These are phyloP conservation scores for Scenedesmus sp. DNA, from an alignment of 163 green algal species.

Conservation along the genomic window DNA sequence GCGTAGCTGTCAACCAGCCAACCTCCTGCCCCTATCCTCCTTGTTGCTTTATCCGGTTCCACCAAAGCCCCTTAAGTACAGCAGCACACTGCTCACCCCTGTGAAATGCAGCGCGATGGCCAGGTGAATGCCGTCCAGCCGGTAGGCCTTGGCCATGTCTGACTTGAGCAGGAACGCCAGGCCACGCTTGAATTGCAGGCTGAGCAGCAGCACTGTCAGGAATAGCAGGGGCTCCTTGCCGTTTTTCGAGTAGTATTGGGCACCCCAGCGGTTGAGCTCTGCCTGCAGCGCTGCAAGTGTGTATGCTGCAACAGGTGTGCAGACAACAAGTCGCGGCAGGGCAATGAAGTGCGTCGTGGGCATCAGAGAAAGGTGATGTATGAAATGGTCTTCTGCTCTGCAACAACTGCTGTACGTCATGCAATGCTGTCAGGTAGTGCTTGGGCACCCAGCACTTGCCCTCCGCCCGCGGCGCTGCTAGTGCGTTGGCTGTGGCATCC, in stretches of 20 bases:
- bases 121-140: slow-evolving; percentile 84
- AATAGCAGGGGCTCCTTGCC: slow-evolving; percentile 89
- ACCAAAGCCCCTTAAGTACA: too few species aligned
- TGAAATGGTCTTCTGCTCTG: neutral
- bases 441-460: neutral
- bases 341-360: neutral
- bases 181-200: slow-evolving; percentile 74
- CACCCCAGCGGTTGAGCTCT: slow-evolving; percentile 83
- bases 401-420: neutral
- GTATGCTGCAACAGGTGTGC: slow-evolving; percentile 52
- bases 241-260: slow-evolving; percentile 83
- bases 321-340: neutral
- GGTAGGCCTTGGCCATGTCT: slow-evolving; percentile 71
- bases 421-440: too few species aligned
- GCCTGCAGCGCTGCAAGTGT: slow-evolving; percentile 78
- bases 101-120: slow-evolving; percentile 74
- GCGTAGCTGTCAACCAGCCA: neutral
- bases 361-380: neutral
- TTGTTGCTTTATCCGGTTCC: too few species aligned
- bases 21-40: neutral
- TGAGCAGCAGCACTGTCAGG: slow-evolving; percentile 85
- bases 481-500: neutral
- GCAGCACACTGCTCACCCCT: slow-evolving; percentile 16
- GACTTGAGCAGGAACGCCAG: slow-evolving; percentile 66
- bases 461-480: neutral